Evolutionary conservation across 179 eudicot genomes (phyloP), one percentile per base, ranked within the genome.

Genomic region (Drosera spatulata): DNA sequence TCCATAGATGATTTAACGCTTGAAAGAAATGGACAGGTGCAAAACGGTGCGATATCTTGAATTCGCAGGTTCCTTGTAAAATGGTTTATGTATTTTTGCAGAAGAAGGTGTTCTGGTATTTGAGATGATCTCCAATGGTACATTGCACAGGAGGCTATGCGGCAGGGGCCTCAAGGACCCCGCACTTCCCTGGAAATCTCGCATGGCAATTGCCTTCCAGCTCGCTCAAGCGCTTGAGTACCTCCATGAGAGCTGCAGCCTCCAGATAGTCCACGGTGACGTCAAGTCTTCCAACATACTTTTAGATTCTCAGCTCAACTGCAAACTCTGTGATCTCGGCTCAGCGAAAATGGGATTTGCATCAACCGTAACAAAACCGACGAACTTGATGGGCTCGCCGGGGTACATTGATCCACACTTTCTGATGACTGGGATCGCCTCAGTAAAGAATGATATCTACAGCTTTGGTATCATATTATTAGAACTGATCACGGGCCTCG

Each of bases 321-420:
- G 71, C 59, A 83, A 73, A 69, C 83, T 90, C 4, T 90, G 95
- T 59, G 97, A 86, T 58, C 84, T 90, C 45, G 97, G 97, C 39
- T 83, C 82, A 0, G 79, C 97, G 0, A 86, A 78, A 49, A 71
- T 79, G 79, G 91, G 91, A 1, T 82, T 86, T 58, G 75, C 89
- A 0, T 79, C 97, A 0, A 55, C 62, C 22, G 67, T 73, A 10
- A 50, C 70, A 39, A 82, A 85, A 3, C 68, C 68, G 39, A 6
- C 6, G 13, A 55, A 2, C 13, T 82, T 89, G 78, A 58, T 75
- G 81, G 97, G 97, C 6, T 90, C 97, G 0, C 97, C 90, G 0
- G 97, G 97, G 2, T 90, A 86, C 68, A 74, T 80, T 0, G 97
- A 90, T 64, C 97, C 97, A 9, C 87, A 80, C 58, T 86, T 75